Evolutionary conservation across 176 grass and related monocot species (phyloP).

Genomic region (Triticum monococcum): DNA sequence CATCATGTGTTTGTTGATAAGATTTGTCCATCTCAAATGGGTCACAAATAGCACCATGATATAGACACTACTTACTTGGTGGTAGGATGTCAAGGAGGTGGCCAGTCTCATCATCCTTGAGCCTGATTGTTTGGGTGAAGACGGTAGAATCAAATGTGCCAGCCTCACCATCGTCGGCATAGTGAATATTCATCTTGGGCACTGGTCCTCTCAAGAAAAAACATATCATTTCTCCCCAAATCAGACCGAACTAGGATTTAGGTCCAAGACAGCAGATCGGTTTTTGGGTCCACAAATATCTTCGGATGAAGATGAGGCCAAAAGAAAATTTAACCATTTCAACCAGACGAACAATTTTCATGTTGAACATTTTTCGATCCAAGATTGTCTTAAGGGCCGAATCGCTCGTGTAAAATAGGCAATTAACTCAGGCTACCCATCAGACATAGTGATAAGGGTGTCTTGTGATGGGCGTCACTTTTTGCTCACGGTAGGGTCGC

Average conservation of each 20-base stretch:
- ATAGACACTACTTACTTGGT: not conserved
- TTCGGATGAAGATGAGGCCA: too few species aligned
- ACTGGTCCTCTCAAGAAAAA: not conserved
- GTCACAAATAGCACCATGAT: not conserved
- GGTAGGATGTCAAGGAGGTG: not conserved
- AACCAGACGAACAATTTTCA: too few species aligned
- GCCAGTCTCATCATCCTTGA: not conserved
- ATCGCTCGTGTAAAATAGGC: too few species aligned
- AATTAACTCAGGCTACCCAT: too few species aligned
- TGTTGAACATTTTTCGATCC: too few species aligned
- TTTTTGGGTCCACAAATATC: too few species aligned
- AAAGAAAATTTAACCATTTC: too few species aligned
- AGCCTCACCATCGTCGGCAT: not conserved
- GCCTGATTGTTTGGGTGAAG: not conserved
- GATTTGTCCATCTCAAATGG: not conserved
- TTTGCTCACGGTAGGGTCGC: too few species aligned
- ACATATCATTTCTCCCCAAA: not conserved
- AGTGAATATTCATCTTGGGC: not conserved
- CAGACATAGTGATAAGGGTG: too few species aligned
- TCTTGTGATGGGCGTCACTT: too few species aligned
- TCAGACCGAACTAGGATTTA: not conserved
- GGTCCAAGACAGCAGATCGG: too few species aligned
- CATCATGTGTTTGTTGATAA: not conserved
- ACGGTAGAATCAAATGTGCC: not conserved
- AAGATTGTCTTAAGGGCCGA: too few species aligned